Conservation (phyloP, 257 asterid genomes). For the Primulina eburnea region DNA sequence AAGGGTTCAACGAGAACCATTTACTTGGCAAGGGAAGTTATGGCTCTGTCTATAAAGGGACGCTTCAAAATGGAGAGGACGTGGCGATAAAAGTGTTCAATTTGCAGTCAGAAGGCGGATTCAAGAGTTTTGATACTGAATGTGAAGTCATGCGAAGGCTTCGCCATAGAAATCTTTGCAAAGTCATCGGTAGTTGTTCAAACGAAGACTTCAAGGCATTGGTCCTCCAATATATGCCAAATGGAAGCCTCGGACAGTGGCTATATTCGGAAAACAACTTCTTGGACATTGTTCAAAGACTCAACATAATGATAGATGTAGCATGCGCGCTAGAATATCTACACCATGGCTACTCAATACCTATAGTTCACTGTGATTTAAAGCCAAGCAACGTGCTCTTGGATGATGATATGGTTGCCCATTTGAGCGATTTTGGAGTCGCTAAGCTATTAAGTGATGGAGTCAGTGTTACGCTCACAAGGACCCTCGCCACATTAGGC, state of each 20-base stretch:
- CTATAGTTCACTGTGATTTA: slow-evolving; percentile 25
- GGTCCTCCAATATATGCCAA: slow-evolving; percentile 27
- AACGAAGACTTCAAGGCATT: slow-evolving; percentile 29
- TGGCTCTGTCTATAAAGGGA: slow-evolving; percentile 24
- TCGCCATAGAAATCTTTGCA: slow-evolving; percentile 32
- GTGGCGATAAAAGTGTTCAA: slow-evolving; percentile 31
- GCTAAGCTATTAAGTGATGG: slow-evolving; percentile 18
- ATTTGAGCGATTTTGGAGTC: slow-evolving; percentile 34
- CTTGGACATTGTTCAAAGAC: slow-evolving; percentile 25
- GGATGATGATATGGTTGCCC: slow-evolving; percentile 34
- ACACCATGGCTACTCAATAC: too few species aligned
- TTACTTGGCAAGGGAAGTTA: slow-evolving; percentile 26
- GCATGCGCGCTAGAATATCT: too few species aligned
- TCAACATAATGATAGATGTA: too few species aligned
- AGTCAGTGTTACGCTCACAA: slow-evolving; percentile 19
- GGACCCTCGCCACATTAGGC: slow-evolving; percentile 26
- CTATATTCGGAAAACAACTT: slow-evolving; percentile 19
- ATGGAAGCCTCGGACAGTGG: slow-evolving; percentile 38
- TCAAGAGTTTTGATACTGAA: slow-evolving; percentile 30
- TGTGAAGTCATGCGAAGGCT: slow-evolving; percentile 21
- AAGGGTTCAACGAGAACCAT: slow-evolving; percentile 21
- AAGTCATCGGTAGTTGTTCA: slow-evolving; percentile 28
- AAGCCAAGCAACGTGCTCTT: slow-evolving; percentile 31
- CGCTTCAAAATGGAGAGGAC: slow-evolving; percentile 4
- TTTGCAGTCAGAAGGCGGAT: slow-evolving; percentile 18